phyloP scores from a whole-genome alignment of 1,284 basidiomycete genomes.

The Cryptococcus sp. region DNA sequence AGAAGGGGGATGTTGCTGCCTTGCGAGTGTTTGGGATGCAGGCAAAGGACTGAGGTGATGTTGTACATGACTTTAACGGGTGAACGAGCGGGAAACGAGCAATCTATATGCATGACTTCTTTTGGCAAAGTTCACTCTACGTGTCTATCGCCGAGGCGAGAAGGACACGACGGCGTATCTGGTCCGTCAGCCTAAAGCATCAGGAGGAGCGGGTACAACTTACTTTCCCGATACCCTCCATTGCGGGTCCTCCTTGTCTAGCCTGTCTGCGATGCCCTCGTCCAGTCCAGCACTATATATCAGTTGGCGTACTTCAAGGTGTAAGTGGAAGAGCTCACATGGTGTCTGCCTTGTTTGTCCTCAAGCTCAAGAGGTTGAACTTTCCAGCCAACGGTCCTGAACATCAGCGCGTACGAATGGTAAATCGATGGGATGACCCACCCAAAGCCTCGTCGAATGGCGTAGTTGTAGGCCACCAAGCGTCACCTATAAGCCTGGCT shows the following conservation, averaged over 20 bases:
- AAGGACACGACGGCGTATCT: slow-evolving; percentile 42
- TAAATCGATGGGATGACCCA: slow-evolving; percentile 31
- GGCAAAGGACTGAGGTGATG: too few relatives aligned
- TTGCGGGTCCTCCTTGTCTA: slow-evolving; percentile 32
- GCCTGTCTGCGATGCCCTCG: slow-evolving; percentile 33
- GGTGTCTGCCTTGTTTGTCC: slow-evolving; percentile 96
- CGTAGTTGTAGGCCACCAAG: slow-evolving; percentile 79
- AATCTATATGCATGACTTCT: too few relatives aligned
- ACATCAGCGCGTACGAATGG: slow-evolving; percentile 7
- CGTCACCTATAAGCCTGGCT: slow-evolving; percentile 76
- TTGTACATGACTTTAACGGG: too few relatives aligned
- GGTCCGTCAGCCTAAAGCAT: slow-evolving; percentile 5
- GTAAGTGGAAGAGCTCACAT: slow-evolving; percentile 47
- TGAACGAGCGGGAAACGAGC: too few relatives aligned
- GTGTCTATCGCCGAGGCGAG: slow-evolving; percentile 2
- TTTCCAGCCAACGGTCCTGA: slow-evolving; percentile 70
- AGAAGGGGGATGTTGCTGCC: too few relatives aligned
- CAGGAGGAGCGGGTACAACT: slow-evolving; percentile 8
- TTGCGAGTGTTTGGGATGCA: too few relatives aligned
- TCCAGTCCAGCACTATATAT: slow-evolving; percentile 36
- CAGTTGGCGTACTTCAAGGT: background rate
- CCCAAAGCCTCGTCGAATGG: slow-evolving; percentile 74
- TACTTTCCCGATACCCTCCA: slow-evolving; percentile 46
- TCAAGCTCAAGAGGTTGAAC: slow-evolving; percentile 74
- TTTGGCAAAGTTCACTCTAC: too few relatives aligned